phyloP scores from a whole-genome alignment of 495 filamentous ascomycete species.

The Aspergillus kassunensis region DNA sequence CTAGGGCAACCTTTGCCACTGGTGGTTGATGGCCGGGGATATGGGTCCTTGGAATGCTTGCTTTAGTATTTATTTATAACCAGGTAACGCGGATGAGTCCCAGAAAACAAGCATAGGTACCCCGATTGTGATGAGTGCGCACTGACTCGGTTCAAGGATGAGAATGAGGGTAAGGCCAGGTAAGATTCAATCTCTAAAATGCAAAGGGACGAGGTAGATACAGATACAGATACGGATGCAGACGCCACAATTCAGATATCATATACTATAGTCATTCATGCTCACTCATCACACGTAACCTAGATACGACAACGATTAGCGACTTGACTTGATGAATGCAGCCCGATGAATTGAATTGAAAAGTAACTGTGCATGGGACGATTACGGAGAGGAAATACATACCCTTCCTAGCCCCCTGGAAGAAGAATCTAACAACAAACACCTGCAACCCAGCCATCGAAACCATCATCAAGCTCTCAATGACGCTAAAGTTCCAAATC shows the following conservation, averaged over 20 bases:
- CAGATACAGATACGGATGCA: constrained; percentile 2
- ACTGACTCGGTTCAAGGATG: neutral
- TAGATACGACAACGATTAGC: neutral
- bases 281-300: constrained; percentile 37
- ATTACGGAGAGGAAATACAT: constrained; percentile 19
- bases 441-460: constrained; percentile 97
- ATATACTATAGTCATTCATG: constrained; percentile 32
- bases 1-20: no score
- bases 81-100: no score
- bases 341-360: no score
- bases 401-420: constrained; percentile 84
- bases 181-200: neutral
- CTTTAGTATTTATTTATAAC: no score
- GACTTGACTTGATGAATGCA: no score
- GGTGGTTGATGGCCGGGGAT: no score
- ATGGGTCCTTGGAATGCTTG: no score
- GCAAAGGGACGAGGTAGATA: neutral
- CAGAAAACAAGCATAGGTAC: no score
- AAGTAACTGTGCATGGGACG: no score
- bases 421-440: constrained; percentile 97
- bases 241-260: constrained; percentile 13
- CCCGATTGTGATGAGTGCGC: no score
- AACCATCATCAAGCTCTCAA: constrained; percentile 88
- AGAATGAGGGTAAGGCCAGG: no score
- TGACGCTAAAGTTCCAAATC: constrained; percentile 95